These are phyloP conservation scores for Pseudogymnoascus sp. DNA, from an alignment of 2,329 filamentous ascomycete species.

Conservation along the genomic window DNA sequence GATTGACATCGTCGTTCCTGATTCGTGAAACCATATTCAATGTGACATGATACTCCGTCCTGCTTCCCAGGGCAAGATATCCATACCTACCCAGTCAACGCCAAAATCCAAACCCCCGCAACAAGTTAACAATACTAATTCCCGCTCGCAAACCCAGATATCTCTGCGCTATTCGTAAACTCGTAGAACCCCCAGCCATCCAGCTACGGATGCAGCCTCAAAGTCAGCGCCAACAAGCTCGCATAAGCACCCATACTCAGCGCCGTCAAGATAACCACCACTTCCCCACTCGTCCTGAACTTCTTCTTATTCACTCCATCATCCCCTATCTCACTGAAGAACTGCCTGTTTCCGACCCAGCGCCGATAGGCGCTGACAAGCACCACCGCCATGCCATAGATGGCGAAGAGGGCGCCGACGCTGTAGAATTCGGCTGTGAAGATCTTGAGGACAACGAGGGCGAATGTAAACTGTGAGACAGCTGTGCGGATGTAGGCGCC, in stretches of 20 bases:
- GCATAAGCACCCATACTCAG: constrained; percentile 54
- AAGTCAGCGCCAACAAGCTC: constrained; percentile 50
- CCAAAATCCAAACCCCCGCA: background rate
- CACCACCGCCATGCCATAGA: constrained; percentile 81
- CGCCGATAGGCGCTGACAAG: constrained; percentile 78
- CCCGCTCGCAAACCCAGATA: background rate
- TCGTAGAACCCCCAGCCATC: background rate
- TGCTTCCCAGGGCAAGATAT: background rate
- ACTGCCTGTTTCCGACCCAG: constrained; percentile 88
- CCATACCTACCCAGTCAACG: background rate
- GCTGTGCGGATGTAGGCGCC: constrained; percentile 94
- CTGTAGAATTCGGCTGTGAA: constrained; percentile 95
- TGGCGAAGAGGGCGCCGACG: constrained; percentile 91
- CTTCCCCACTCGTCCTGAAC: constrained; percentile 60
- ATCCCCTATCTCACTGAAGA: constrained; percentile 57
- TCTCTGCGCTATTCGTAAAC: background rate
- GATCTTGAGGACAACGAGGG: constrained; percentile 90
- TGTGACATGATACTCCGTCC: background rate
- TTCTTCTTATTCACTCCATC: constrained; percentile 43
- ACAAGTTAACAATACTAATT: background rate
- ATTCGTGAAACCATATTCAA: background rate
- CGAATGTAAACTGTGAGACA: constrained; percentile 89
- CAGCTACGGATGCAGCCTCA: constrained; percentile 27
- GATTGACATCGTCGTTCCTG: background rate
- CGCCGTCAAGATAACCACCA: constrained; percentile 50